These are phyloP conservation scores for Aphanomyces invadans DNA, from an alignment of 352 stramenopile species.

Conservation along the genomic window DNA sequence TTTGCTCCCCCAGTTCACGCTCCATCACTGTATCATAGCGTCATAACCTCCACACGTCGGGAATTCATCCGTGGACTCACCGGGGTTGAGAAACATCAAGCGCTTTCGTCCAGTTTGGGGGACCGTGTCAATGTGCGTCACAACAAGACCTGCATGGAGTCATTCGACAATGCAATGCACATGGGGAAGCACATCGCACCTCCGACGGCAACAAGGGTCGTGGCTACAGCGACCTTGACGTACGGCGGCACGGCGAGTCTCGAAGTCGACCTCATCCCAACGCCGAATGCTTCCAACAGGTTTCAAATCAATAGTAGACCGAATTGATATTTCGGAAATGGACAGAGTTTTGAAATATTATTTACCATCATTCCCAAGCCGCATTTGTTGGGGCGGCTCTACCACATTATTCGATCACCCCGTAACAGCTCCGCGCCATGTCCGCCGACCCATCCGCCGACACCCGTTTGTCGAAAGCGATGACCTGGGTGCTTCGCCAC, in stretches of 20 bases:
- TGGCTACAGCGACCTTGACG: background rate
- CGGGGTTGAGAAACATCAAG: constrained; percentile 53
- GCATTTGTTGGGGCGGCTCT: too few species aligned
- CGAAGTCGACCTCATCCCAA: too few species aligned
- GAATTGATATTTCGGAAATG: background rate
- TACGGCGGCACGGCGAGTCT: constrained; percentile 1
- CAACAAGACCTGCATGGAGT: background rate
- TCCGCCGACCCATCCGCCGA: background rate
- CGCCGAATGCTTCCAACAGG: background rate
- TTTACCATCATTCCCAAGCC: background rate
- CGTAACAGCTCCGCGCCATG: too few species aligned
- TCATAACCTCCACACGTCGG: background rate
- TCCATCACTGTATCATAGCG: constrained; percentile 30
- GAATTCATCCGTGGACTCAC: constrained; percentile 24
- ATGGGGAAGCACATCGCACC: background rate
- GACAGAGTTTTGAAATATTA: background rate
- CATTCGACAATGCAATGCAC: background rate
- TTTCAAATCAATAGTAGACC: too few species aligned
- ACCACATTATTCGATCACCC: too few species aligned
- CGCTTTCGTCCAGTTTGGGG: constrained; percentile 42
- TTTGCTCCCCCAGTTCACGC: constrained; percentile 41
- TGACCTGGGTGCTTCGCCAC: constrained; percentile 71
- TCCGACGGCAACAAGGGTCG: background rate
- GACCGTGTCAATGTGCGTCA: constrained; percentile 52
- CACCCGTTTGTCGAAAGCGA: constrained; percentile 66